Evolutionary conservation across 371 early-diverging fungal genomes (phyloP).

Genomic region (Nosema muscidifuracis): DNA sequence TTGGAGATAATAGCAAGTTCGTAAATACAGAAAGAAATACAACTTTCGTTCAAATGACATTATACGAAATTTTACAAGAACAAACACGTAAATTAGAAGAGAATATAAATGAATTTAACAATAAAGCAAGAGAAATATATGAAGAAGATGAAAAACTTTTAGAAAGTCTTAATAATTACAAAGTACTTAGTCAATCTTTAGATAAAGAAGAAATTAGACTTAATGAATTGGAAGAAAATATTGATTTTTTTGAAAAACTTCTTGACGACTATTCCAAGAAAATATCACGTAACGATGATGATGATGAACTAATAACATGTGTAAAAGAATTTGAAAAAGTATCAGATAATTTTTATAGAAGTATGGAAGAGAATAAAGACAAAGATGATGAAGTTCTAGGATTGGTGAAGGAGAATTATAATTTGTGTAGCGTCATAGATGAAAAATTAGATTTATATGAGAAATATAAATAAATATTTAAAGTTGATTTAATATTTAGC

Average conservation of each 20-base stretch:
- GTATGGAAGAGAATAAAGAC: slow-evolving; percentile 45
- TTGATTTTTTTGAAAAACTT: slow-evolving; percentile 50
- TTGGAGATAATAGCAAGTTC: background rate
- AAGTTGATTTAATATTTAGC: too few relatives aligned
- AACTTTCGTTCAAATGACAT: slow-evolving; percentile 35
- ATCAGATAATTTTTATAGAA: slow-evolving; percentile 47
- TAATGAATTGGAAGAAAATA: slow-evolving; percentile 42
- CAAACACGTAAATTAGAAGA: slow-evolving; percentile 51
- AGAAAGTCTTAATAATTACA: slow-evolving; percentile 48
- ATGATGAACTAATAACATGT: slow-evolving; percentile 20
- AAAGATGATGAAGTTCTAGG: slow-evolving; percentile 55
- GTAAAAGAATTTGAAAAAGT: slow-evolving; percentile 52
- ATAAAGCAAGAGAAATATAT: slow-evolving; percentile 49
- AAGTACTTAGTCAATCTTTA: slow-evolving; percentile 24
- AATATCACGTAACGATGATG: background rate
- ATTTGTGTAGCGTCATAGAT: slow-evolving; percentile 44
- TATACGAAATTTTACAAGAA: slow-evolving; percentile 50
- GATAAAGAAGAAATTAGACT: slow-evolving; percentile 43
- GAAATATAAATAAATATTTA: slow-evolving; percentile 28
- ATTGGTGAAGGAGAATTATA: slow-evolving; percentile 58
- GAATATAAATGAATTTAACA: slow-evolving; percentile 48
- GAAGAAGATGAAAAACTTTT: slow-evolving; percentile 53
- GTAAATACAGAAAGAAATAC: slow-evolving; percentile 2
- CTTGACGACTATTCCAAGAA: slow-evolving; percentile 16
- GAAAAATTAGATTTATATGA: slow-evolving; percentile 46